Percentiles rank a stretch among this genome's conserved stretches.
Evolutionary conservation across 768 basidiomycete species (phyloP).

Genomic region (Dioszegia aurantiaca): DNA sequence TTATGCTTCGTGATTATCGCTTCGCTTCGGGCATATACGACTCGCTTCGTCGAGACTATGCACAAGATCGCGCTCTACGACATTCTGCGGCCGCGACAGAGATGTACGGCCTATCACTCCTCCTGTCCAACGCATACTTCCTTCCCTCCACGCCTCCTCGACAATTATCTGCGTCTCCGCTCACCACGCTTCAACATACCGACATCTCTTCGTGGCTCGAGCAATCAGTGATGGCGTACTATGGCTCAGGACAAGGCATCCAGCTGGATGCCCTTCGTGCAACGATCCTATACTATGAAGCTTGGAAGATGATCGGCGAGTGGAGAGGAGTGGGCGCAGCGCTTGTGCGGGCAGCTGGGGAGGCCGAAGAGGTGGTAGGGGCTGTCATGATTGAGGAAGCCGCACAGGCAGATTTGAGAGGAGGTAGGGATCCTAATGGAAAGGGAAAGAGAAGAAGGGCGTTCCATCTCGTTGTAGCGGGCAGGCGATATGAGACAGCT

Average conservation of each 20-base stretch:
- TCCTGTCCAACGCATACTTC: constrained; percentile 51
- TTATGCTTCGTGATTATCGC: constrained; percentile 84
- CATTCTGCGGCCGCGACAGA: constrained; percentile 69
- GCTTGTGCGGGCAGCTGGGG: constrained; percentile 50
- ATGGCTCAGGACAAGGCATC: constrained; percentile 29
- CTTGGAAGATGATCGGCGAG: constrained; percentile 46
- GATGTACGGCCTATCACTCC: constrained; percentile 59
- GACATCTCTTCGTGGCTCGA: constrained; percentile 50
- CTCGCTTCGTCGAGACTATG: constrained; percentile 69
- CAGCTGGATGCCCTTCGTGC: constrained; percentile 50
- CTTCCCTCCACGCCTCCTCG: constrained; percentile 36
- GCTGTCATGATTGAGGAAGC: constrained; percentile 56
- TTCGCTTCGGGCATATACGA: constrained; percentile 83
- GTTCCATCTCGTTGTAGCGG: constrained; percentile 53
- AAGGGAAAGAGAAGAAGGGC: constrained; percentile 43
- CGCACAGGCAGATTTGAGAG: constrained; percentile 48
- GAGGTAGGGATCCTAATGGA: constrained; percentile 29
- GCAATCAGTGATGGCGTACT: constrained; percentile 44
- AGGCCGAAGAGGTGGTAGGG: constrained; percentile 53
- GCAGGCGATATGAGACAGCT: constrained; percentile 53
- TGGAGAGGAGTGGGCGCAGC: constrained; percentile 39
- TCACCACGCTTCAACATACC: constrained; percentile 43
- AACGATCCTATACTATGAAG: constrained; percentile 52
- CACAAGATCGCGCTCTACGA: constrained; percentile 50
- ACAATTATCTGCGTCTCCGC: constrained; percentile 15